A percentile compares a stretch with the other conserved stretches of the same genome.
These are phyloP conservation scores for Solanum paucissectum DNA, from an alignment of 257 asterid species.

Conservation along the genomic window DNA sequence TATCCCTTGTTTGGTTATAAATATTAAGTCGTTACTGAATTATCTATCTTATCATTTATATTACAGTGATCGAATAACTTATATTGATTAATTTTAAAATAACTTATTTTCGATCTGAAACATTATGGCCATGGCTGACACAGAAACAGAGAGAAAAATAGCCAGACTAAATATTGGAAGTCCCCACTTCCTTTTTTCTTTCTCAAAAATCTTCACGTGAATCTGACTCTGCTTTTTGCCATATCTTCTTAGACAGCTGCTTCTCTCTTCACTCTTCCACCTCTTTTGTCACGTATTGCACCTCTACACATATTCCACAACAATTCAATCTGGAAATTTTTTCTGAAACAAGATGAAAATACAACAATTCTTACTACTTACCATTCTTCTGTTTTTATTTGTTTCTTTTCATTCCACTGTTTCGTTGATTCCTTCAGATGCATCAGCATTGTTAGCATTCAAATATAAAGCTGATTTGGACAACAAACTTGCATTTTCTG, in stretches of 20 bases:
- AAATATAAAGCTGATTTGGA: constrained; percentile 53
- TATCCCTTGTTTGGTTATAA: no score
- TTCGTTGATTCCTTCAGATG: constrained; percentile 22
- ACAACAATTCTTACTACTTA: background rate
- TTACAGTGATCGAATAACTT: no score
- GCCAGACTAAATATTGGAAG: background rate
- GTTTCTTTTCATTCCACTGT: background rate
- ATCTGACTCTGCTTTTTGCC: constrained; percentile 25
- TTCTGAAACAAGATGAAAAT: background rate
- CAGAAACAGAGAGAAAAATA: background rate
- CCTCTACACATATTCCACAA: background rate
- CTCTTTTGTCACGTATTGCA: constrained; percentile 16
- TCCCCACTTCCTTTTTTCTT: background rate
- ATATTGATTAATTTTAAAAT: rapidly evolving
- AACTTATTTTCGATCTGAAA: background rate
- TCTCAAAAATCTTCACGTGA: constrained; percentile 43
- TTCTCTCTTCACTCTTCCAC: constrained; percentile 9
- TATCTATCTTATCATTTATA: no score
- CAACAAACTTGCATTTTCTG: constrained; percentile 23
- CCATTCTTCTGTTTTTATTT: background rate
- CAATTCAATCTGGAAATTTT: background rate
- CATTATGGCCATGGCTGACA: background rate
- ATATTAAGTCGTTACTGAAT: no score
- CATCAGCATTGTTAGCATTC: constrained; percentile 54
- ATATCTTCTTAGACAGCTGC: constrained; percentile 20